Base-by-base conservation (phyloP, 2,329 filamentous ascomycete genomes). In the Fusarium temperatum region DNA sequence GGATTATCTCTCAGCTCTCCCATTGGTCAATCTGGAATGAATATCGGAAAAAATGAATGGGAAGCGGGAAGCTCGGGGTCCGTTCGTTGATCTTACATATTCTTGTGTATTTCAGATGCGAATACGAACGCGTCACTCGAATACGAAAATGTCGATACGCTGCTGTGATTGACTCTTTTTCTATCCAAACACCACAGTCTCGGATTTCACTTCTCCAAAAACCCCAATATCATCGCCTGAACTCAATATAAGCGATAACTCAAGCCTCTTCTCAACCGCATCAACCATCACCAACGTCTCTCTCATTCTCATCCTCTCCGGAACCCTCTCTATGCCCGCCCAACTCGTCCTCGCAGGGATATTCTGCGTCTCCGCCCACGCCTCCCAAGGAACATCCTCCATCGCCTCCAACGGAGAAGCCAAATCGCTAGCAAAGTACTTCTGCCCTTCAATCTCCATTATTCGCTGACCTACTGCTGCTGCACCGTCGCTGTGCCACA, bases 401-500 rank as follows among this genome's bases (percentile, higher is more conserved):
- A 62, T 32, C 8, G 62, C 20, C 5, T 55, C 51, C 4, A 55
- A 11, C 1, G 51, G 36, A 3, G 35, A 55, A 30, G 51, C 51
- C 15, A 75, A 48, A 26, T 71, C 73, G n/a, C 72, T 66, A 15
- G 55, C 51, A 45, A 68, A 75, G 45, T 45, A 78, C 7, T n/a
- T 28, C 18, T 77, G 75, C 4, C 75, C 76, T 42, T 78, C 76
- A 8, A 75, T 45, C 12, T 64, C 45, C 76, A 78, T 78, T 28
- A 75, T 77, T 11, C 56, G 67, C 11, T 68, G 51, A 0, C 55
- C 58, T 4, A 80, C 81, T 8, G 66, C 72, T 13, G 79, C 77
- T 5, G 78, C 73, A 4, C 74, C 78, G n/a, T 75, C 72, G 51
- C 81, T 82, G 62, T 76, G 74, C 81, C 80, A 82, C 65, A 79